A percentile compares a stretch with the other conserved stretches of the same genome.
These are phyloP conservation scores for Cryptococcus amylolentus DNA, from an alignment of 1,284 basidiomycete species.

Conservation along the genomic window DNA sequence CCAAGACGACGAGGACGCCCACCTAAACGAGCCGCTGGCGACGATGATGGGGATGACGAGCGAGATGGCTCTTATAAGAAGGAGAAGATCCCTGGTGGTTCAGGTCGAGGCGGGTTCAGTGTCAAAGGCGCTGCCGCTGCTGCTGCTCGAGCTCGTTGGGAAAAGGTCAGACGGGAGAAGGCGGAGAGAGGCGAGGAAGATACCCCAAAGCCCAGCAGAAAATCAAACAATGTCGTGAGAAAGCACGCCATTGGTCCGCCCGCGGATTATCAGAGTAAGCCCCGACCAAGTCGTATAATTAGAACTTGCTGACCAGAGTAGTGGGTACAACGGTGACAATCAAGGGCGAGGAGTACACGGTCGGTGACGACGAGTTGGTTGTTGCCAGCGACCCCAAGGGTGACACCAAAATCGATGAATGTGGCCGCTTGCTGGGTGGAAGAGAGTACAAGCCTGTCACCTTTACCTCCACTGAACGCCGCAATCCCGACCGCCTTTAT, in stretches of 20 bases:
- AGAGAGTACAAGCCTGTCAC: slow-evolving; percentile 84
- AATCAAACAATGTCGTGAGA: not conserved
- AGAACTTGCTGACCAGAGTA: slow-evolving; percentile 4
- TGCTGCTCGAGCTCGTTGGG: slow-evolving; percentile 46
- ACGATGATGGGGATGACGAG: slow-evolving; percentile 16
- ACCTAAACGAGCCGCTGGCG: slow-evolving; percentile 4
- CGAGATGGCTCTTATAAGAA: slow-evolving; percentile 22
- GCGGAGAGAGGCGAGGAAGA: slow-evolving; percentile 43
- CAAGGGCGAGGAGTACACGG: slow-evolving; percentile 68
- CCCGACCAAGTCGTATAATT: not conserved
- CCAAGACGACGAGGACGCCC: slow-evolving; percentile 8
- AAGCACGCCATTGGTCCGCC: not conserved
- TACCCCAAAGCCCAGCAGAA: slow-evolving; percentile 10
- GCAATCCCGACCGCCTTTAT: slow-evolving; percentile 75
- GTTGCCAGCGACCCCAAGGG: slow-evolving; percentile 81
- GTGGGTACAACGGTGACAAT: slow-evolving; percentile 47
- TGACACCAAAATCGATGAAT: slow-evolving; percentile 82
- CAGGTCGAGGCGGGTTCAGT: slow-evolving; percentile 45
- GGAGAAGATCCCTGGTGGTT: slow-evolving; percentile 33
- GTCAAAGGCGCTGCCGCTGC: slow-evolving; percentile 47
- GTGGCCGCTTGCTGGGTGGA: slow-evolving; percentile 78
- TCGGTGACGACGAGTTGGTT: slow-evolving; percentile 83
- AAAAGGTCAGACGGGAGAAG: slow-evolving; percentile 39
- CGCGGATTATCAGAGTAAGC: not conserved
- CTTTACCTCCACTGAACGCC: slow-evolving; percentile 74